Percentiles rank a stretch among this genome's conserved stretches.
These are phyloP conservation scores for Taiozyma sp. DNA, from an alignment of 1,139 yeast species.

Conservation along the genomic window DNA sequence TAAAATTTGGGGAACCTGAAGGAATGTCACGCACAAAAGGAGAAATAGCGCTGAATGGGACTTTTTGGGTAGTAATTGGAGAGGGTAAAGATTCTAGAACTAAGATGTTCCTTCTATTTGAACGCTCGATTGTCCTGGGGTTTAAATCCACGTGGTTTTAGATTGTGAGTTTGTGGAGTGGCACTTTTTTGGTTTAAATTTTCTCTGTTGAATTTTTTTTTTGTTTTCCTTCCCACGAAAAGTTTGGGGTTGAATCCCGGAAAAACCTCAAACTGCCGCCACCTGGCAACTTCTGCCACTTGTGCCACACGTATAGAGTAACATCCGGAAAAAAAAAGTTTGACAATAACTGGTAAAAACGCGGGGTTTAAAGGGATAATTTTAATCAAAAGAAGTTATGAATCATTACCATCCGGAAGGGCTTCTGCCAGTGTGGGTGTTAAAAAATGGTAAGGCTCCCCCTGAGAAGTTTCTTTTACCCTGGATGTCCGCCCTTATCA, in stretches of 20 bases:
- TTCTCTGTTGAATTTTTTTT: neutral
- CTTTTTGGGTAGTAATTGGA: neutral
- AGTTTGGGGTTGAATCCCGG: neutral
- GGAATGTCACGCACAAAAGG: neutral
- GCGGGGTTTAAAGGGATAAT: too few species aligned
- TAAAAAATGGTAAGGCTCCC: too few species aligned
- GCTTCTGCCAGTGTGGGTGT: neutral
- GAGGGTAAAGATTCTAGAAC: neutral
- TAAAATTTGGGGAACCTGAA: conserved; percentile 1
- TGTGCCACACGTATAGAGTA: too few species aligned
- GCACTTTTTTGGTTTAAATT: neutral
- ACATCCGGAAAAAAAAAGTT: too few species aligned
- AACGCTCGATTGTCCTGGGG: too few species aligned
- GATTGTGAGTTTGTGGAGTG: neutral
- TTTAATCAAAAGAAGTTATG: too few species aligned
- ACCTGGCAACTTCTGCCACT: too few species aligned
- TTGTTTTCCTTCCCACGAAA: neutral
- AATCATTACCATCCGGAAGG: too few species aligned
- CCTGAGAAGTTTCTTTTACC: neutral
- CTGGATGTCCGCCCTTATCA: too few species aligned
- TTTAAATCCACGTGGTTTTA: neutral
- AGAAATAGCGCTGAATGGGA: neutral
- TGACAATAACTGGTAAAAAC: too few species aligned
- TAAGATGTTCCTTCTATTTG: neutral
- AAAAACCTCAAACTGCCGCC: neutral